These are phyloP conservation scores for Fraxinus anomala DNA, from an alignment of 257 asterid genomes.

Conservation along the genomic window DNA sequence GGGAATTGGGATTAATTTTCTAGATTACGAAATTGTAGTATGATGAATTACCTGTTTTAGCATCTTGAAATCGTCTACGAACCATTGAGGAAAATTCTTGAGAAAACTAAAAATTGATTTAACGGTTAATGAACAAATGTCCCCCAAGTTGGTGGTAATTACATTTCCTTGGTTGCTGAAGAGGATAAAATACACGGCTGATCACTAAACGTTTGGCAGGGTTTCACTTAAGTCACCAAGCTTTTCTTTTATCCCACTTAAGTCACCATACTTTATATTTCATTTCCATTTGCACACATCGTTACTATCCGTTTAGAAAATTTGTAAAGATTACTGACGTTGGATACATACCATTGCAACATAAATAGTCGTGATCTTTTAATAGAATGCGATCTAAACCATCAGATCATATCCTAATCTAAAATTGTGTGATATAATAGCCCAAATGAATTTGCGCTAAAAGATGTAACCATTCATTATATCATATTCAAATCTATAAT, in stretches of 20 bases:
- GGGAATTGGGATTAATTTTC: neutral
- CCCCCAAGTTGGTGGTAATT: neutral
- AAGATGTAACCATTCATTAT: no score
- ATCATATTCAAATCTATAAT: no score
- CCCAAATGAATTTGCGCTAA: no score
- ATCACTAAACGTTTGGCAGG: neutral
- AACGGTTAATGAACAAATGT: neutral
- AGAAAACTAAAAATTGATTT: neutral
- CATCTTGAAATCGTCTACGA: constrained; percentile 43
- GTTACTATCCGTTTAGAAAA: neutral
- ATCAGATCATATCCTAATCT: no score
- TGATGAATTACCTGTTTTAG: constrained; percentile 38
- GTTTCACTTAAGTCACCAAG: neutral
- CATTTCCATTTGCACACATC: neutral
- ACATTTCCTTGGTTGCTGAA: neutral
- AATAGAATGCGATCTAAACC: no score
- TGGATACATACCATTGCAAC: no score
- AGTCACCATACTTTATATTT: neutral
- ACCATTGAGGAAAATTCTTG: constrained; percentile 34
- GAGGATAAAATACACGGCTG: neutral
- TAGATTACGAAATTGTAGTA: neutral
- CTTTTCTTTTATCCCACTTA: neutral
- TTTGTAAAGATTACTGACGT: no score
- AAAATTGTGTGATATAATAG: no score
- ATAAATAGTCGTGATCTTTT: no score